Evolutionary conservation across 2,329 filamentous ascomycete species (phyloP), one percentile per base, ranked within the genome.

Genomic region (Scedosporium apiospermum): DNA sequence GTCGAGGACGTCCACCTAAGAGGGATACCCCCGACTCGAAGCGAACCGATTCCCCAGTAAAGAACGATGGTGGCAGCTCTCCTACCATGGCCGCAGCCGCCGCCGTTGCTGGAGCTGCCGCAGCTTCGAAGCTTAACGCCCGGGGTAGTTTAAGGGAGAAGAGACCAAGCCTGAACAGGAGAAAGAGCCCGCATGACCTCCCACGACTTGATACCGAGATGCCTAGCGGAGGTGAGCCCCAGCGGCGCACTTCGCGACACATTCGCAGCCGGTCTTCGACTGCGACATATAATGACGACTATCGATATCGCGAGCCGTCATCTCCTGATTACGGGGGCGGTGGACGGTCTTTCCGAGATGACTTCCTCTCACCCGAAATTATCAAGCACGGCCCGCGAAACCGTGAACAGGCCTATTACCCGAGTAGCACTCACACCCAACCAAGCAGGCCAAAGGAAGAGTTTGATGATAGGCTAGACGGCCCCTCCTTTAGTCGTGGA

Each of bases 291-390:
- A 30, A 61, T n/a, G 18, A 51, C 6, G 49, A 61, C 30, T 27
- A 26, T 34, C 46, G 34, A 12, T 61, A 55, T 41, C 18, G 26
- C 38, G 49, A 23, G 7, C 30, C 60, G 4, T 46, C 14, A 18
- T 55, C 49, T 21, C 49, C 46, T 10, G 49, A 41, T 1, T 41
- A 38, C 34, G 44, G 44, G 9, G 34, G 34, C 10, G 34, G 34
- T n/a, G 16, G 42, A 21, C 49, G 60, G 49, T 21, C 60, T 9
- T 14, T 27, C 5, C 60, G 26, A 42, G 72, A 60, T 72, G 75
- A 57, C 70, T 80, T 30, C 67, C 82, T 4, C 78, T 80, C 78
- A 0, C 79, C 80, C 0, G 71, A 78, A 2, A 69, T 78, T 2
- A 75, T 76, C 30, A 79, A 76, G 59, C 74, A 75, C 41, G 71